phyloP scores from a whole-genome alignment of 2,329 filamentous ascomycete species.

The Fusarium sp. region DNA sequence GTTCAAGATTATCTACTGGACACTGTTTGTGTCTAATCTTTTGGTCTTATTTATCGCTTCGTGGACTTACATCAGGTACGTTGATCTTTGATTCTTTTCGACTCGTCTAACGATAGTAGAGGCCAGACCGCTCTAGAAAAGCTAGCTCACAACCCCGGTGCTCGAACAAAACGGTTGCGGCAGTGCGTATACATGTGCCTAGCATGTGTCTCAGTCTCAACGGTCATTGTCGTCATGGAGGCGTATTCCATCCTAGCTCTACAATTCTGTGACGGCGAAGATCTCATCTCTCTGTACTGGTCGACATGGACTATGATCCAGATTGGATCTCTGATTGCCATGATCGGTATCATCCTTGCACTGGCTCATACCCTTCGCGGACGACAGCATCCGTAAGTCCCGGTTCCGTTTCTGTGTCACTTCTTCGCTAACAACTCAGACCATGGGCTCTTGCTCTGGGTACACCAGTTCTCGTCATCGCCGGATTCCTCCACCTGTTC shows the following conservation, averaged over 20 bases:
- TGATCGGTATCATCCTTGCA: constrained; percentile 68
- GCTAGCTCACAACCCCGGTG: constrained; percentile 50
- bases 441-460: constrained; percentile 72
- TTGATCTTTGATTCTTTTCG: constrained; percentile 13
- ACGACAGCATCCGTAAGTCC: constrained; percentile 64
- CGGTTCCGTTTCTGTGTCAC: background rate
- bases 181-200: constrained; percentile 61
- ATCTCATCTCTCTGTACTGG: constrained; percentile 72
- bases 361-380: constrained; percentile 64
- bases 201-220: constrained; percentile 60
- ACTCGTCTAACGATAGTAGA: constrained; percentile 40
- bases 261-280: constrained; percentile 72
- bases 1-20: constrained; percentile 63
- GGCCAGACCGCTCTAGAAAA: constrained; percentile 56
- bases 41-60: constrained; percentile 61
- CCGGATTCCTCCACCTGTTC: constrained; percentile 65
- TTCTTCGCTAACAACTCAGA: constrained; percentile 46
- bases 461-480: constrained; percentile 71
- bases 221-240: constrained; percentile 65
- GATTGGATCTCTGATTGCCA: constrained; percentile 69
- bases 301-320: constrained; percentile 73
- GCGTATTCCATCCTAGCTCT: constrained; percentile 66
- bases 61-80: constrained; percentile 58
- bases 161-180: constrained; percentile 54
- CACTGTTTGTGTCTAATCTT: constrained; percentile 60